Percentiles rank a stretch among this genome's conserved stretches.
Evolutionary conservation across 2,329 filamentous ascomycete genomes (phyloP).

Genomic region (Alternaria sp.): DNA sequence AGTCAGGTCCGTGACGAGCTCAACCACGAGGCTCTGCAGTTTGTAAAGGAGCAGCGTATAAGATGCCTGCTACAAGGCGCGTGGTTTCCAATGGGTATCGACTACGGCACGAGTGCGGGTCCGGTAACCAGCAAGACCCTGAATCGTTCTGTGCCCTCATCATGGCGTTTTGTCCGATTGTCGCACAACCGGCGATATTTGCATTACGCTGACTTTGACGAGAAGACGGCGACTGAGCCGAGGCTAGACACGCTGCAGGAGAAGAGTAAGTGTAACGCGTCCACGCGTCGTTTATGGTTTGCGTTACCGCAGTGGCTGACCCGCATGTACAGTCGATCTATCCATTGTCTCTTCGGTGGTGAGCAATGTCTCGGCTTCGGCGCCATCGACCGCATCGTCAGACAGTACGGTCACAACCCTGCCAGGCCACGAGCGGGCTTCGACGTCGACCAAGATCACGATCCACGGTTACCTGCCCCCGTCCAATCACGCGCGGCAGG

Average conservation of each 20-base stretch:
- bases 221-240: conserved; percentile 69
- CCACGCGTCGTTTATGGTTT: conserved; percentile 13
- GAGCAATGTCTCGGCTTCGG: conserved; percentile 80
- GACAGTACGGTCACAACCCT: conserved; percentile 55
- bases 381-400: conserved; percentile 56
- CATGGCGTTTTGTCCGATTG: conserved; percentile 84
- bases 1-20: conserved; percentile 88
- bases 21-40: conserved; percentile 88
- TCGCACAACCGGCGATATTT: conserved; percentile 90
- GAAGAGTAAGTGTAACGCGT: conserved; percentile 62
- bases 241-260: conserved; percentile 75
- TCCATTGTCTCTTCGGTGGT: conserved; percentile 89
- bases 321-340: conserved; percentile 69
- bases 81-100: conserved; percentile 75
- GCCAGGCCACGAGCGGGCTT: conserved; percentile 36
- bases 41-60: conserved; percentile 96
- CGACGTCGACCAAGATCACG: conserved; percentile 80
- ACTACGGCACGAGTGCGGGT: conserved; percentile 57
- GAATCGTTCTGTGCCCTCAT: conserved; percentile 54
- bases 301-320: conserved; percentile 37
- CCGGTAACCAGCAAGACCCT: conserved; percentile 51
- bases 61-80: conserved; percentile 85
- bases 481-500: conserved; percentile 34
- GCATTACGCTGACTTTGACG: conserved; percentile 85
- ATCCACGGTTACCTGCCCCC: conserved; percentile 73